Evolutionary conservation across 768 basidiomycete species (phyloP).

Genomic region (Porphyrellus cyaneotinctus): DNA sequence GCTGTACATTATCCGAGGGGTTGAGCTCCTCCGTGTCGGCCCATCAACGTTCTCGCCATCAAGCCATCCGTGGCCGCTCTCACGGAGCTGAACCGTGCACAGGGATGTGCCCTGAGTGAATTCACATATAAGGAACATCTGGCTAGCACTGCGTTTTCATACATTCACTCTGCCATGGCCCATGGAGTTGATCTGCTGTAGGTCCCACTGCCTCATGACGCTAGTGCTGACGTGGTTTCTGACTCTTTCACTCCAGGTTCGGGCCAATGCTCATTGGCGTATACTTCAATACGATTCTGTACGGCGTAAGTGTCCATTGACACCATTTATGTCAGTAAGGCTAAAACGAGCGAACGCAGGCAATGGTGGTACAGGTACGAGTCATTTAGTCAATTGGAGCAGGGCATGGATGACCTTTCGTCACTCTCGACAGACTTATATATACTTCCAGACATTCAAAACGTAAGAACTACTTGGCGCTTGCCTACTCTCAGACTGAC

Average conservation of each 20-base stretch:
- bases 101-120: background rate
- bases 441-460: slow-evolving; percentile 45
- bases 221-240: slow-evolving; percentile 19
- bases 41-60: background rate
- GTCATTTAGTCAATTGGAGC: background rate
- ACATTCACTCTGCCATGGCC: background rate
- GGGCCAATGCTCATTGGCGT: slow-evolving; percentile 22
- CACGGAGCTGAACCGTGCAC: slow-evolving; percentile 1
- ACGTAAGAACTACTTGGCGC: slow-evolving; percentile 21
- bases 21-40: background rate
- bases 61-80: background rate
- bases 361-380: slow-evolving; percentile 14
- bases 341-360: slow-evolving; percentile 2
- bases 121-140: background rate
- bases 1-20: background rate
- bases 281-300: slow-evolving; percentile 16
- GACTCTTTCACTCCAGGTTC: slow-evolving; percentile 35
- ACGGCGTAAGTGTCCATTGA: slow-evolving; percentile 7
- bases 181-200: background rate
- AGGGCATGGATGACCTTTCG: background rate
- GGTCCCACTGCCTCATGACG: background rate
- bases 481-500: background rate
- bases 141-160: background rate
- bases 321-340: background rate
- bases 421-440: slow-evolving; percentile 34